phyloP scores from a whole-genome alignment of 1,284 basidiomycete genomes.

The Marasmius tenuissimus region DNA sequence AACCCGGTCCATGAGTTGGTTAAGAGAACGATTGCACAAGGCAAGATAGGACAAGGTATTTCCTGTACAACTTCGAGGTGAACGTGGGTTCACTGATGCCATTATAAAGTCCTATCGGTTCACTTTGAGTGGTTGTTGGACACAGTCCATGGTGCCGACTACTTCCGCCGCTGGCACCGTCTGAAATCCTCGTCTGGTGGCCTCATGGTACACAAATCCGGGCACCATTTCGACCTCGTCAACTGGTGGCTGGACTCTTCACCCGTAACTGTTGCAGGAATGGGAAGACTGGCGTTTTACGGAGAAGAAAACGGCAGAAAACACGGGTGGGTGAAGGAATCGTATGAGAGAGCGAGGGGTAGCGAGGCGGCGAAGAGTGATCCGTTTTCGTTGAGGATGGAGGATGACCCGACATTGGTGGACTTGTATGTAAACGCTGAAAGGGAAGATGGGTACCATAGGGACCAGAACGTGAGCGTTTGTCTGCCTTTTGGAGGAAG shows the following conservation, averaged over 20 bases:
- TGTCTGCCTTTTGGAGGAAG: slow-evolving; percentile 4
- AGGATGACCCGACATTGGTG: slow-evolving; percentile 44
- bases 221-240: slow-evolving; percentile 52
- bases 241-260: slow-evolving; percentile 58
- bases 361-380: slow-evolving; percentile 42
- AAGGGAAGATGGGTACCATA: slow-evolving; percentile 42
- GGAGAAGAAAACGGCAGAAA: slow-evolving; percentile 45
- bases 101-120: slow-evolving; percentile 42
- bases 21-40: slow-evolving; percentile 47
- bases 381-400: slow-evolving; percentile 52
- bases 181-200: slow-evolving; percentile 52
- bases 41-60: slow-evolving; percentile 45
- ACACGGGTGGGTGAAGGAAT: slow-evolving; percentile 47
- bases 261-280: slow-evolving; percentile 49
- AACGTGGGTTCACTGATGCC: not conserved
- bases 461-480: slow-evolving; percentile 37
- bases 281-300: slow-evolving; percentile 51
- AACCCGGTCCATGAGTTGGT: slow-evolving; percentile 58
- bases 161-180: slow-evolving; percentile 54
- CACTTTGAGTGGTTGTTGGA: slow-evolving; percentile 58
- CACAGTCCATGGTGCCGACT: slow-evolving; percentile 56
- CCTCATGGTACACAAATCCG: slow-evolving; percentile 54
- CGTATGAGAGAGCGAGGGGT: slow-evolving; percentile 45
- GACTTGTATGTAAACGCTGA: slow-evolving; percentile 46
- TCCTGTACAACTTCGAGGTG: not conserved